Base-by-base conservation (phyloP, 352 stramenopile genomes). In the Phytophthora capsici region DNA sequence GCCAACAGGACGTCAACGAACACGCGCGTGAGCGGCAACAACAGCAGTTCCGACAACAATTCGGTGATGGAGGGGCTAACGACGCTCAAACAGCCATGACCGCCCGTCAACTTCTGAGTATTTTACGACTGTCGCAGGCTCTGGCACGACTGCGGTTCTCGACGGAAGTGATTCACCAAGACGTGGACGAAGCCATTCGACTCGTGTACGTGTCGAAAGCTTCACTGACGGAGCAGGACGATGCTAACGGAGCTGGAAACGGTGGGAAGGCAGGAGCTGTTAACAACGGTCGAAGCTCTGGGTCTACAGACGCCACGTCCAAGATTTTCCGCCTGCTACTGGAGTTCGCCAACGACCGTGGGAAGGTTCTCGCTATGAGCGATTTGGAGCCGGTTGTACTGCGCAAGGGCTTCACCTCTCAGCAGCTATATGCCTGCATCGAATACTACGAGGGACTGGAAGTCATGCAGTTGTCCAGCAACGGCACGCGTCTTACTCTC, bases 51-150 rank as follows among this genome's bases (percentile, higher is more conserved):
- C 62, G 75, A 60, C 76, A 72, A 57, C 69, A 78, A 16, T 75
- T 65, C 37, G 75, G 71, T 6, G 70, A 76, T 13, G 73, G 74
- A 12, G 73, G 80, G 20, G 77, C 73, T 19, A 94, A 96, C 57
- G 81, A 96, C 52, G 93, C 98, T 44, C 96, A 99, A 75, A 99
- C 96, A 2, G 91, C 95, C 48, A 99, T 99, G 96, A 99, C 98
- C 5, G 96, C 98, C 26, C 90, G 98, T 45, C 97, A 99, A 78
- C 76, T 99, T 36, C 78, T 99, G 25, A 99, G 97, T 72, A 99
- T 99, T 69, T 80, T 99, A 28, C 96, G 98, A 19, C 86, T 99
- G 34, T 98, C 92, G 13, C 92, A 98, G 61, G 95, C 97, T n/a
- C 86, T 99, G 1, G 98, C 97, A 22, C 87, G 98, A 30, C 80